Evolutionary conservation across 2,329 filamentous ascomycete species (phyloP), one percentile per base, ranked within the genome.

Genomic region (Fusarium abutilonis): DNA sequence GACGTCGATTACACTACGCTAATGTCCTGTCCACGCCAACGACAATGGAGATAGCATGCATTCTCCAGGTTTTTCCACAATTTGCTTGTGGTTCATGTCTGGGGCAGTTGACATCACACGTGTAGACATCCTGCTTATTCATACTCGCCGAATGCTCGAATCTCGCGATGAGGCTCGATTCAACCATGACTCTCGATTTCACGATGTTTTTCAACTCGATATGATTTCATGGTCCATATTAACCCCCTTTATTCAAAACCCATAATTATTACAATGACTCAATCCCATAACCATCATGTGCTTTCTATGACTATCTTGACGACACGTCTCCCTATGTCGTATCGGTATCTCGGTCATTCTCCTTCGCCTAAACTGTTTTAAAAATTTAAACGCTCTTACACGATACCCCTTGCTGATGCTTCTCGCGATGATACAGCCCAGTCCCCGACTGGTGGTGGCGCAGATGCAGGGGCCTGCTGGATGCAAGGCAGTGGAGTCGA

Each of bases 61-160:
- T 42, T 32, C 40, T 52, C 54, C 60, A 57, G 60, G 57, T 61
- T 60, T 49, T 40, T 14, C 19, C 29, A 57, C 19, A 56, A 28
- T 19, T n/a, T 35, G 10, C 26, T 23, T 32, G 35, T 23, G 35
- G 40, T 32, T 42, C 28, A 57, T 43, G 21, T 60, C 42, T 54
- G 51, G 52, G 52, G 34, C 14, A 38, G 15, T 63, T 64, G 60
- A 62, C 52, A 65, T 65, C 56, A 65, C 61, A 48, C 45, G 40
- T 15, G 13, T 31, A n/a, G 7, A 26, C 7, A 19, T 10, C 23
- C 38, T 26, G 21, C 38, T 39, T 39, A 39, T 39, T 39, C 36
- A 39, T 14, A 4, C 5, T 21, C 17, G 13, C 5, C 11, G 11
- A 19, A 38, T 19, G 9, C 14, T 21, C 47, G 17, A 32, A 38